Evolutionary conservation across 768 basidiomycete genomes (phyloP).

Genomic region (Clitopilus passeckerianus): DNA sequence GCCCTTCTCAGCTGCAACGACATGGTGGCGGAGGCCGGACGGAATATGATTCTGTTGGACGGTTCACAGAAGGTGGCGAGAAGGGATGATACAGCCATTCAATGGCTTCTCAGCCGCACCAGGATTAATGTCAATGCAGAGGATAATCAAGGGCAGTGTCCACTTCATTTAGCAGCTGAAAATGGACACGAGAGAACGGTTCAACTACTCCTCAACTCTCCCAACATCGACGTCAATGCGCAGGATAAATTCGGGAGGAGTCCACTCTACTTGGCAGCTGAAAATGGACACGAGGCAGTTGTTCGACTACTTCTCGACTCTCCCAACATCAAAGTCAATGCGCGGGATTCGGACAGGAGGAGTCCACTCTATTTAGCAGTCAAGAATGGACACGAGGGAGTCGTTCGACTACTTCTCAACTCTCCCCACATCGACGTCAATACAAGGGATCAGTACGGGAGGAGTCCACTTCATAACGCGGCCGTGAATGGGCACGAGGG

Average conservation of each 20-base stretch:
- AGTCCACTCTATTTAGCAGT: not conserved
- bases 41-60: too few relatives aligned
- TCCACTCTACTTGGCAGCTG: not conserved
- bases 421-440: not conserved
- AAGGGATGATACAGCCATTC: too few relatives aligned
- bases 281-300: not conserved
- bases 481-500: not conserved
- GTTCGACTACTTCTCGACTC: not conserved
- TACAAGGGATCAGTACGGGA: not conserved
- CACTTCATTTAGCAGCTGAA: not conserved
- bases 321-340: too few relatives aligned
- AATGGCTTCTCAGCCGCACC: too few relatives aligned
- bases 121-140: not conserved
- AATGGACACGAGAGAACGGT: not conserved
- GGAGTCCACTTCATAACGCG: not conserved
- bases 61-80: too few relatives aligned
- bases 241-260: not conserved
- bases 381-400: not conserved
- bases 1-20: not conserved
- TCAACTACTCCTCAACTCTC: not conserved
- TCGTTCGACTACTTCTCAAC: not conserved
- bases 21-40: too few relatives aligned
- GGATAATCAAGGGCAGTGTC: not conserved
- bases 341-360: not conserved
- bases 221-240: not conserved